Evolutionary conservation across 306 rosid genomes (phyloP).

Genomic region (Malus fusca): DNA sequence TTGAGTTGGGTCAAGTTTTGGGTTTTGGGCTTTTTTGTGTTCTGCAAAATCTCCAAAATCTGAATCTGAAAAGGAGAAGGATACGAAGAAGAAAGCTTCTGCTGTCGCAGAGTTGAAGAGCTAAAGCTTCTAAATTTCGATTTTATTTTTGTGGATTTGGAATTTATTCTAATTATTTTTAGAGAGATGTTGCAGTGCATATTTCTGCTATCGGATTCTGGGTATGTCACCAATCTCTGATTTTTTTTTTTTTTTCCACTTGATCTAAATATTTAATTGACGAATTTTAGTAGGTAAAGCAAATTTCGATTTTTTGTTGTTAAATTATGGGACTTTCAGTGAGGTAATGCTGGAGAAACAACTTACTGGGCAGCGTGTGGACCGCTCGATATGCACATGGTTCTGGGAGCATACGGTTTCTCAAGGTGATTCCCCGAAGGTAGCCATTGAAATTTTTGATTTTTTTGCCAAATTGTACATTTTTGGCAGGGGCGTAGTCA

Average conservation of each 20-base stretch:
- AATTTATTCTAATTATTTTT: no score
- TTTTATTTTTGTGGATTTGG: no score
- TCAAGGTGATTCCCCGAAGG: slow-evolving; percentile 80
- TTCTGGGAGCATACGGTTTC: slow-evolving; percentile 82
- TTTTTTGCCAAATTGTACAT: not conserved
- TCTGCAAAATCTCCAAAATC: not conserved
- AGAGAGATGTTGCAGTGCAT: slow-evolving; percentile 83
- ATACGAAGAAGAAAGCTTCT: not conserved
- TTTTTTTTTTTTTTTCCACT: no score
- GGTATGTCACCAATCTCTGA: slow-evolving; percentile 34
- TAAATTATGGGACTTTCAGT: slow-evolving; percentile 32
- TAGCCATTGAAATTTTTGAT: not conserved
- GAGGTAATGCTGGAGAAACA: slow-evolving; percentile 97
- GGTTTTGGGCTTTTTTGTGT: not conserved
- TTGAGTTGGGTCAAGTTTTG: not conserved
- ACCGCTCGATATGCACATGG: slow-evolving; percentile 89
- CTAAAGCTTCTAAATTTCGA: not conserved
- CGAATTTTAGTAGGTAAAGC: not conserved
- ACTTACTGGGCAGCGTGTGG: slow-evolving; percentile 91
- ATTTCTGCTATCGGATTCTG: slow-evolving; percentile 94
- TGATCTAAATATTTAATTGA: not conserved
- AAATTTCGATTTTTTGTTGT: not conserved
- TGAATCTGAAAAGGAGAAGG: not conserved
- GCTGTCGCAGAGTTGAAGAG: not conserved
- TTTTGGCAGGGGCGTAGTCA: not conserved